phyloP scores from a whole-genome alignment of 202 grass and related monocot genomes.

The Zizania palustris region DNA sequence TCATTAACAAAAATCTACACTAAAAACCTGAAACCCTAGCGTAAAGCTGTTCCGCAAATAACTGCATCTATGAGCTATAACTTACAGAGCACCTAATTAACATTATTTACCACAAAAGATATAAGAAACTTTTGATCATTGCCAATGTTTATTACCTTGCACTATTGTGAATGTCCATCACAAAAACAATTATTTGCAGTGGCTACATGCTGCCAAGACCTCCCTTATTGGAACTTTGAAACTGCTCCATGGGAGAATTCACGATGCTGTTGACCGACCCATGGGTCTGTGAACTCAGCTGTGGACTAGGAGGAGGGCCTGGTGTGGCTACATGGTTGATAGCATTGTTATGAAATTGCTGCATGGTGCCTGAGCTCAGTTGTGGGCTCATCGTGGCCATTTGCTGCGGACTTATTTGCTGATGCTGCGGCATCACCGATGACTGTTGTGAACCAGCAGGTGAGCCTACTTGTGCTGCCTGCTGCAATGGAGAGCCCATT shows the following conservation, averaged over 20 bases:
- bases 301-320: conserved; percentile 80
- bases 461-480: conserved; percentile 60
- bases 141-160: conserved; percentile 23
- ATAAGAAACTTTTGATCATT: conserved; percentile 25
- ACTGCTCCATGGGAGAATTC: conserved; percentile 94
- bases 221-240: conserved; percentile 80
- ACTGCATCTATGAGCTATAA: conserved; percentile 40
- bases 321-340: conserved; percentile 52
- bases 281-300: conserved; percentile 91
- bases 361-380: conserved; percentile 77
- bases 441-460: conserved; percentile 77
- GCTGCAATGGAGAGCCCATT: conserved; percentile 75
- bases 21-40: conserved; percentile 5
- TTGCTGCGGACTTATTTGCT: conserved; percentile 81
- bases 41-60: conserved; percentile 8
- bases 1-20: conserved; percentile 46
- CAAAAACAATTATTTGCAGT: conserved; percentile 30
- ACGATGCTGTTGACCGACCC: conserved; percentile 83
- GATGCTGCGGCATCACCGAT: conserved; percentile 66
- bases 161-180: conserved; percentile 29
- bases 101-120: conserved; percentile 43
- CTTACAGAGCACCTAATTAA: conserved; percentile 38
- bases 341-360: conserved; percentile 69
- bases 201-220: conserved; percentile 60
- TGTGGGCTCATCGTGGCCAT: conserved; percentile 92